Base-by-base conservation (phyloP, 2,329 filamentous ascomycete species). In the Neonectria hederae region DNA sequence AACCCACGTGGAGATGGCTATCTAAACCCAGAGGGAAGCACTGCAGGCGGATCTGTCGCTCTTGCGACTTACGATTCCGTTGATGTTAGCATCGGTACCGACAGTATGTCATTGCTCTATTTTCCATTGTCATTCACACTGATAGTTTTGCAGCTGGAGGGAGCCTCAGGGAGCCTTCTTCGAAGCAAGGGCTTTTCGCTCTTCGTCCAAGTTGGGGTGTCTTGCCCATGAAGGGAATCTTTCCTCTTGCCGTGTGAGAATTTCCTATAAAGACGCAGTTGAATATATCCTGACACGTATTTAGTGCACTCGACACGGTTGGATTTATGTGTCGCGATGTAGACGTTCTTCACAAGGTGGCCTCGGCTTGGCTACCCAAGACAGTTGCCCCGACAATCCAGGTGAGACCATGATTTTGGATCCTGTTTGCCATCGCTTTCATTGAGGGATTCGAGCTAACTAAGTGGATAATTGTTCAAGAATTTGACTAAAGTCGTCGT, bases 1-100 rank as follows among this genome's bases (percentile, higher is more conserved):
- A 76, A 76, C 59, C 75, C 74, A 3, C 69, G 76, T 6, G 75
- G 73, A 0, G 75, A 77, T 19, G 63, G 67, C 1, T 76, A 76
- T 45, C 71, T 73, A 46, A 68, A 59, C 30, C 72, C 73, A 2
- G 69, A 69, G 7, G 69, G 68, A 28, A 75, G 72, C 26, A 76
- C 72, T 2, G 65, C 70, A 5, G 76, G 75, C 7, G 69, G 66
- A 7, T 74, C 65, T 4, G 70, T 63, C n/a, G 66, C 74, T 1
- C 62, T 77, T 42, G 72, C 75, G 1, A 71, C 70, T 13, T 77
- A 76, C 51, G 67, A 67, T 24, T 77, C 75, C 74, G 62, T 76
- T 2, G 73, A 77, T 49, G 53, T 66, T 11, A 61, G 69, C 19
- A 60, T 74, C 3, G 72, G 54, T 4, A 63, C 59, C 8, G 72